These are phyloP conservation scores for Ramalina intermedia DNA, from an alignment of 495 filamentous ascomycete genomes.

Conservation along the genomic window DNA sequence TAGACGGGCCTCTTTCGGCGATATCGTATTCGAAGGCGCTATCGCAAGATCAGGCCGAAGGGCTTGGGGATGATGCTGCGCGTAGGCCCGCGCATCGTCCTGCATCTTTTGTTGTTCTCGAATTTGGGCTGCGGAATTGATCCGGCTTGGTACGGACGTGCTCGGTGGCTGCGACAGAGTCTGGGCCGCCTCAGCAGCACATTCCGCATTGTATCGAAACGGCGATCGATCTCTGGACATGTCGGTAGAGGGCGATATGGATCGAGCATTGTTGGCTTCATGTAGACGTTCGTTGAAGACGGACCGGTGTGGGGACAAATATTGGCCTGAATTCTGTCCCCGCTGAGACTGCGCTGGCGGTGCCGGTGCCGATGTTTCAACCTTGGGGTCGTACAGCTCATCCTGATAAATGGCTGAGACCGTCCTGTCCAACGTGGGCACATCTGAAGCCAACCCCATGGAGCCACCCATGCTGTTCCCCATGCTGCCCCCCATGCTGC, in stretches of 20 bases:
- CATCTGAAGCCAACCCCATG: conserved; percentile 22
- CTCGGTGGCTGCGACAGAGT: conserved; percentile 20
- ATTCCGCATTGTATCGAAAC: conserved; percentile 64
- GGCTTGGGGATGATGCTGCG: conserved; percentile 20
- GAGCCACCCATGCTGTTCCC: conserved; percentile 20
- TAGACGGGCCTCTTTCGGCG: conserved; percentile 81
- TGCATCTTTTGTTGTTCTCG: conserved; percentile 46
- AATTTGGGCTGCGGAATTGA: conserved; percentile 43
- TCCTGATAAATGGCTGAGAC: conserved; percentile 76
- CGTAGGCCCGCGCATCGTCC: conserved; percentile 31
- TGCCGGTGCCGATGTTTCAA: conserved; percentile 36
- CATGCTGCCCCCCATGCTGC: conserved; percentile 21
- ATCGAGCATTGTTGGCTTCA: conserved; percentile 55
- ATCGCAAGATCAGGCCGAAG: conserved; percentile 18
- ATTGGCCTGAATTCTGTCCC: conserved; percentile 17
- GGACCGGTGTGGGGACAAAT: conserved; percentile 43
- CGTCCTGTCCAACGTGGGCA: conserved; percentile 73
- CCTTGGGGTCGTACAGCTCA: conserved; percentile 64
- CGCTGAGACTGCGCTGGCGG: conserved; percentile 26
- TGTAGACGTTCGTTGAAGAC: conserved; percentile 63
- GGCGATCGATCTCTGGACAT: conserved; percentile 63
- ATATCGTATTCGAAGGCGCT: conserved; percentile 66
- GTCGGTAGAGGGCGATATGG: conserved; percentile 36
- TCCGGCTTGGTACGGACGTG: conserved; percentile 23
- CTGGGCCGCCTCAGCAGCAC: conserved; percentile 22